Conservation (phyloP, 2,329 filamentous ascomycete species). For the Aspergillus ochraceus region DNA sequence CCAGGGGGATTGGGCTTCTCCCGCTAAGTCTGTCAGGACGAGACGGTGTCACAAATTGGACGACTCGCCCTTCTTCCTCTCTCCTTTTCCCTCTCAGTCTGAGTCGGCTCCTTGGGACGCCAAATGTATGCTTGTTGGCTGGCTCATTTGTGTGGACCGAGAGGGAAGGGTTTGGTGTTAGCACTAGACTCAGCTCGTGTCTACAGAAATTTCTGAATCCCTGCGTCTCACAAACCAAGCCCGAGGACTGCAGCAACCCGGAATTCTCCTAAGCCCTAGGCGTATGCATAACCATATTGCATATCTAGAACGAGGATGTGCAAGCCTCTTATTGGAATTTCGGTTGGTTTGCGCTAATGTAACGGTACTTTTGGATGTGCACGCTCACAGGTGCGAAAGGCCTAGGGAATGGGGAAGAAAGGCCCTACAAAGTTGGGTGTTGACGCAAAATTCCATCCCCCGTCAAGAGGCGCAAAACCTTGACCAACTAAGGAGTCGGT, state of each 20-base stretch:
- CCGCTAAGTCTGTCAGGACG: neutral
- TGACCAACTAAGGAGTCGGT: neutral
- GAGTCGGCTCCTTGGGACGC: neutral
- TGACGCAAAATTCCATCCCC: neutral
- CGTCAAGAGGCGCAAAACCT: neutral
- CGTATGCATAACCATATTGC: neutral
- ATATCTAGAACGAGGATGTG: neutral
- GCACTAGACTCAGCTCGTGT: constrained; percentile 4
- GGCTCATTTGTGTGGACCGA: neutral
- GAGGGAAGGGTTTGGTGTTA: neutral
- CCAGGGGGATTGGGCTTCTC: neutral
- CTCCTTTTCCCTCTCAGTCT: neutral
- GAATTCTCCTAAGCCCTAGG: neutral
- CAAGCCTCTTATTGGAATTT: neutral
- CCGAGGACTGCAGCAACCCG: neutral
- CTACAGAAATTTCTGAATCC: neutral
- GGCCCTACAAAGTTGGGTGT: neutral
- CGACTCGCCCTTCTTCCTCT: neutral
- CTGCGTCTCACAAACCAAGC: neutral
- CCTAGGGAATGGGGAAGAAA: neutral
- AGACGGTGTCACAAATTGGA: neutral
- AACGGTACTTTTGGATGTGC: neutral
- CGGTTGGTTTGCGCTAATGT: neutral
- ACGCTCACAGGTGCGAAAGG: neutral
- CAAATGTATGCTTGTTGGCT: neutral